These are phyloP conservation scores for Pleurotus giganteus DNA, from an alignment of 768 basidiomycete species.

Conservation along the genomic window DNA sequence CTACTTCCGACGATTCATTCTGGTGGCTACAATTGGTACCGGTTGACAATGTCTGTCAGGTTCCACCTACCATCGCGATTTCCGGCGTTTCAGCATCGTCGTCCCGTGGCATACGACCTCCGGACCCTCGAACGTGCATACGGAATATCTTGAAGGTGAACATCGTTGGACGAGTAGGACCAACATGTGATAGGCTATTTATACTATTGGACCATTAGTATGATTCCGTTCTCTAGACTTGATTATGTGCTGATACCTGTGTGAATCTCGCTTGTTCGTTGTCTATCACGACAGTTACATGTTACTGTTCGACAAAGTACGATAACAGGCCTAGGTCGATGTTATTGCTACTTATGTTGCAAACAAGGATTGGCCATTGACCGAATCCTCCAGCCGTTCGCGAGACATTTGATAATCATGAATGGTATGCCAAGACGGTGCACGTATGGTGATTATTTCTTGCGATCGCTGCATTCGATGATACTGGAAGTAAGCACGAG, in stretches of 20 bases:
- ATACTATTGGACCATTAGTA: not conserved
- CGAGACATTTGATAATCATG: not conserved
- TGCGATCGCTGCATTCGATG: not conserved
- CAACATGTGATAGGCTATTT: not conserved
- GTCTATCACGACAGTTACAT: not conserved
- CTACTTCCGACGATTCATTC: not conserved
- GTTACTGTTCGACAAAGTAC: not conserved
- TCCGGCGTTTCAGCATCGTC: not conserved
- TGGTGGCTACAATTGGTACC: not conserved
- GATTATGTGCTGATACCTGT: not conserved
- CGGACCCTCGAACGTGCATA: constrained; percentile 1
- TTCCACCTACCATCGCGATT: not conserved
- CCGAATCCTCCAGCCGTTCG: not conserved
- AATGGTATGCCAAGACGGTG: not conserved
- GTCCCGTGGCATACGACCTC: not conserved
- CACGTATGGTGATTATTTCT: not conserved
- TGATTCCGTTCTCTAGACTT: constrained; percentile 3
- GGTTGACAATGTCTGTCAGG: not conserved
- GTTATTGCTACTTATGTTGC: too few relatives aligned
- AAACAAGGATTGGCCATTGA: not conserved
- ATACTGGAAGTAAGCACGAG: not conserved
- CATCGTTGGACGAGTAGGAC: not conserved
- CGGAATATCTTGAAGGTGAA: not conserved
- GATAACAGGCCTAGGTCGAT: too few relatives aligned
- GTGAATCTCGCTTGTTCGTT: not conserved